Percentiles rank a stretch among this genome's conserved stretches.
These are phyloP conservation scores for Zygoascus flipseniorum DNA, from an alignment of 805 yeast species.

Conservation along the genomic window DNA sequence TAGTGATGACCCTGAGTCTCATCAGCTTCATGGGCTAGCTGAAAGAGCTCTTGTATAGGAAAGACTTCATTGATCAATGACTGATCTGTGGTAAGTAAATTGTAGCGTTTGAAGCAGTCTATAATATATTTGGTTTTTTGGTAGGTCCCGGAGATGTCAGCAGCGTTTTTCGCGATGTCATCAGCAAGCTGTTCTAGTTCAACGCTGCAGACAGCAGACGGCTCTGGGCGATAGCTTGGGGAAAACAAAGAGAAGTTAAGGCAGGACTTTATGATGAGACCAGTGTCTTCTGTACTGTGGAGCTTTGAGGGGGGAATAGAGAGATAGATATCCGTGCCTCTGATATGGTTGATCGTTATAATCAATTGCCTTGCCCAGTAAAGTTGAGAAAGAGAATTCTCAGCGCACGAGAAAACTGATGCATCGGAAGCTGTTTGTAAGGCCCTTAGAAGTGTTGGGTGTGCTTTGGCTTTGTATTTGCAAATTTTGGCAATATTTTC, in stretches of 20 bases:
- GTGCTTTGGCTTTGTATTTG: not conserved
- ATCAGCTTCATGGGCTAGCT: not conserved
- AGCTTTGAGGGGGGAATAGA: not conserved
- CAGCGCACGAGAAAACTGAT: not conserved
- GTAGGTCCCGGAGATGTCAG: not conserved
- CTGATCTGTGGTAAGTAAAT: not conserved
- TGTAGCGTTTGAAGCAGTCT: not conserved
- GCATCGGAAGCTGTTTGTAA: not conserved
- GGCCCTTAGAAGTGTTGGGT: not conserved
- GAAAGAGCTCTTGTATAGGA: not conserved
- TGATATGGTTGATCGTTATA: not conserved
- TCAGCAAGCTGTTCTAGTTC: not conserved
- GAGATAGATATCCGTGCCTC: not conserved
- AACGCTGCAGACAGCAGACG: not conserved
- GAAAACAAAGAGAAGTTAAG: not conserved
- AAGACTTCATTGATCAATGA: not conserved
- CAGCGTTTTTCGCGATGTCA: not conserved
- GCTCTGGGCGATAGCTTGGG: not conserved
- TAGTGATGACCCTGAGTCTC: not conserved
- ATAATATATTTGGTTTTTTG: not conserved
- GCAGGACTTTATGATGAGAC: not conserved
- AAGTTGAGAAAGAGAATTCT: not conserved
- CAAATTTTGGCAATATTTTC: not conserved
- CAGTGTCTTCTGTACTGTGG: not conserved
- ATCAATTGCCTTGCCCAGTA: conserved; percentile 1